A percentile compares a stretch with the other conserved stretches of the same genome.
Conservation (phyloP, 306 rosid genomes). For the Luffa aegyptiaca region DNA sequence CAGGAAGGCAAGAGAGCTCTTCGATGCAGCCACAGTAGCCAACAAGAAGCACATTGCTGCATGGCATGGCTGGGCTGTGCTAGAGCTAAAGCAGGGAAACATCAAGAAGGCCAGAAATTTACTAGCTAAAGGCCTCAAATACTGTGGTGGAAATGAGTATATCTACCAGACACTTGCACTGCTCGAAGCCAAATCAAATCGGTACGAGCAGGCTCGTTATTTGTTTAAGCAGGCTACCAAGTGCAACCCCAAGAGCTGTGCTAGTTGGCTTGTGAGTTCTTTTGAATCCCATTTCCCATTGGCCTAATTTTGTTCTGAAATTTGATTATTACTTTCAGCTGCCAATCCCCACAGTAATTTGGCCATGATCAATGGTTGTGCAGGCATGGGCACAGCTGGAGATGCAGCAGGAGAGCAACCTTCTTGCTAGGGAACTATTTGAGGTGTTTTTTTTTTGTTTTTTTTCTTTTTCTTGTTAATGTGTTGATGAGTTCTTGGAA, state of each 20-base stretch:
- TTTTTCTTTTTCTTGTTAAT: neutral
- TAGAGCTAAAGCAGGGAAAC: conserved; percentile 86
- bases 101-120: conserved; percentile 67
- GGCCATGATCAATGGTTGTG: neutral
- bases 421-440: conserved; percentile 60
- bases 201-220: conserved; percentile 78
- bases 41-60: conserved; percentile 91
- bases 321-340: neutral
- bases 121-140: conserved; percentile 68
- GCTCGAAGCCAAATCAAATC: conserved; percentile 75
- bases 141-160: conserved; percentile 84
- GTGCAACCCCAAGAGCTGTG: conserved; percentile 88
- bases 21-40: conserved; percentile 94
- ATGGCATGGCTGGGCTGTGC: conserved; percentile 99
- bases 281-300: conserved; percentile 2
- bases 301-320: neutral
- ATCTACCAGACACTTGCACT: conserved; percentile 83
- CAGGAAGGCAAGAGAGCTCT: conserved; percentile 72
- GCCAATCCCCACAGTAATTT: conserved; percentile 2
- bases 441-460: conserved; percentile 38
- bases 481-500: neutral
- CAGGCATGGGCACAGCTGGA: conserved; percentile 98
- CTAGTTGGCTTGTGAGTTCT: conserved; percentile 93
- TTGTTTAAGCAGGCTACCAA: conserved; percentile 80
- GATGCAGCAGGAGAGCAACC: conserved; percentile 64